Base-by-base conservation (phyloP, 441 rosid species). In the Adansonia gregorii region DNA sequence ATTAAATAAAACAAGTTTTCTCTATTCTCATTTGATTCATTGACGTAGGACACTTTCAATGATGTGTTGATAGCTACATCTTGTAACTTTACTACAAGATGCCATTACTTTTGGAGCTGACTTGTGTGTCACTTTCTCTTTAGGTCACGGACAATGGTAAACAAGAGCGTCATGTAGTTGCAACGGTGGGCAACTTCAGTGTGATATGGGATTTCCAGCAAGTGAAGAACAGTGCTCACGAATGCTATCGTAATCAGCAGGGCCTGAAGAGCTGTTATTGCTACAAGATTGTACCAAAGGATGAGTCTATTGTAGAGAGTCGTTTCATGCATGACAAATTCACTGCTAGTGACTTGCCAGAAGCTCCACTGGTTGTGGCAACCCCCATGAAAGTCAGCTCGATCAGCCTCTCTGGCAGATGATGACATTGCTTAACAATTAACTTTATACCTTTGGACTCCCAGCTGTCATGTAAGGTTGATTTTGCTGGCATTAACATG, bases 351-450 rank as follows among this genome's bases (percentile, higher is more conserved):
- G 82, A 88, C 68, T 89, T 92, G 0, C 95, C 95, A 5, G 95
- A 91, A 81, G 95, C 95, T 66, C 93, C 95, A 0, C 85, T 91
- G 58, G 95, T 91, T 51, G 95, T 91, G 76, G 93, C 93, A 66
- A 91, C 95, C 52, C 95, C 95, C n/a, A 78, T 82, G 87, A 91
- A 91, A 89, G 91, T 91, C 81, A 89, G 93, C 83, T 91, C 95
- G 20, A 87, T 91, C 73, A 91, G 93, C 72, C 87, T 91, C 22
- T 88, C 94, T 3, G 89, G 92, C 77, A 77, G 67, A 82, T 52
- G 89, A 73, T 87, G 78, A 81, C 45, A 17, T 63, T 75, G 77
- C 56, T 72, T 59, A 73, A 68, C 78, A 69, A 39, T n/a, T 66
- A 69, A 52, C 64, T 14, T 60, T 64, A 55, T 43, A 67, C 35